phyloP scores from a whole-genome alignment of 2,329 filamentous ascomycete genomes.

The Biscogniauxia sp. region DNA sequence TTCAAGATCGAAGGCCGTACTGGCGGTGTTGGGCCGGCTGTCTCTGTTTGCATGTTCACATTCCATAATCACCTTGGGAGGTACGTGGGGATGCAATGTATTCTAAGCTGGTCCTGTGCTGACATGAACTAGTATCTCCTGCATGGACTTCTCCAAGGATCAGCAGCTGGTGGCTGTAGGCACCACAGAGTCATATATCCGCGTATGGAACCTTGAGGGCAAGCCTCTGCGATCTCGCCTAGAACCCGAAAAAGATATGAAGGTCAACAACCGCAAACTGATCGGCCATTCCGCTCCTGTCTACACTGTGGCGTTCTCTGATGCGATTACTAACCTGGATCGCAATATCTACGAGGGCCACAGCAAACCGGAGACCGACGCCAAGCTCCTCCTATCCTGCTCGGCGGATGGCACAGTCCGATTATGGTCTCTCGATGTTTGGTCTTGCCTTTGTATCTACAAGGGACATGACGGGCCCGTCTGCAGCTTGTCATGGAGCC shows the following conservation, averaged over 20 bases:
- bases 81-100: slow-evolving; percentile 47
- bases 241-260: slow-evolving; percentile 54
- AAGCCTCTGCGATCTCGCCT: slow-evolving; percentile 71
- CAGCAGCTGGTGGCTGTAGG: slow-evolving; percentile 83
- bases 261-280: slow-evolving; percentile 65
- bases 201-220: slow-evolving; percentile 89
- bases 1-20: slow-evolving; percentile 85
- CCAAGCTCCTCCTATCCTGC: slow-evolving; percentile 80
- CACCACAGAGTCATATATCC: slow-evolving; percentile 91
- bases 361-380: slow-evolving; percentile 47
- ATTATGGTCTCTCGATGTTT: slow-evolving; percentile 89
- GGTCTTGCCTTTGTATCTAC: slow-evolving; percentile 90
- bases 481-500: slow-evolving; percentile 85
- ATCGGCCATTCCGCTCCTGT: slow-evolving; percentile 90
- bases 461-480: slow-evolving; percentile 89
- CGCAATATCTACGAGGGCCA: slow-evolving; percentile 51
- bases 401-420: slow-evolving; percentile 86
- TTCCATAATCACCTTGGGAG: slow-evolving; percentile 95
- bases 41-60: slow-evolving; percentile 96
- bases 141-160: slow-evolving; percentile 93
- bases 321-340: slow-evolving; percentile 56
- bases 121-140: slow-evolving; percentile 64
- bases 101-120: neutral
- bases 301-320: slow-evolving; percentile 85
- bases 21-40: slow-evolving; percentile 75